Conservation (phyloP, 2,329 filamentous ascomycete genomes). For the Conoideocrella luteorostrata region DNA sequence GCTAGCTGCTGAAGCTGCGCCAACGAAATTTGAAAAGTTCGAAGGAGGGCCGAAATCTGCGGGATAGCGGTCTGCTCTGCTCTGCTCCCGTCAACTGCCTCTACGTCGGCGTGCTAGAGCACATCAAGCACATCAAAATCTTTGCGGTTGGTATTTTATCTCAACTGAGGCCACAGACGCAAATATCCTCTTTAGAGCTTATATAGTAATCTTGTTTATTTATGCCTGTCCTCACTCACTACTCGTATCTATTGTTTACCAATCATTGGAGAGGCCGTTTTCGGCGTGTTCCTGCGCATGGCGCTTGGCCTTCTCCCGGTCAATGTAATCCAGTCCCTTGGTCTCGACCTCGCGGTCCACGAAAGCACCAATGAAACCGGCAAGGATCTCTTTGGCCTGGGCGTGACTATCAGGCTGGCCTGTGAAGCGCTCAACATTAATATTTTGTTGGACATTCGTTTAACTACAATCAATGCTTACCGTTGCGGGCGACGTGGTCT, state of each 20-base stretch:
- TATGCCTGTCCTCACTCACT: too few relatives aligned
- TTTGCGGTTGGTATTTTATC: too few relatives aligned
- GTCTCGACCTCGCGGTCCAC: constrained; percentile 27
- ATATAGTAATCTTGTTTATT: too few relatives aligned
- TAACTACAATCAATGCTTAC: constrained; percentile 8
- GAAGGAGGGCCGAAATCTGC: too few relatives aligned
- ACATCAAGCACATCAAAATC: too few relatives aligned
- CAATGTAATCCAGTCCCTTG: constrained; percentile 21
- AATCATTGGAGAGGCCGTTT: constrained; percentile 16
- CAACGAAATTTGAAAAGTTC: too few relatives aligned
- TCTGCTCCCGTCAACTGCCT: too few relatives aligned
- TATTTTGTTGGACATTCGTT: not conserved
- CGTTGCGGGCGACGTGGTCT: constrained; percentile 20
- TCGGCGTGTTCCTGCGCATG: constrained; percentile 20
- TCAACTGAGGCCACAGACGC: too few relatives aligned
- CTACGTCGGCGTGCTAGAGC: too few relatives aligned
- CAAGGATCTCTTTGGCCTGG: constrained; percentile 23
- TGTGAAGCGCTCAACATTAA: constrained; percentile 1
- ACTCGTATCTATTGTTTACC: constrained; percentile 8
- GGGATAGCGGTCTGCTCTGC: too few relatives aligned
- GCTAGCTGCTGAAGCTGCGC: too few relatives aligned
- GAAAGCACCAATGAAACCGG: constrained; percentile 22
- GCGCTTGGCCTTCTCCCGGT: constrained; percentile 22
- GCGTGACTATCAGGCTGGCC: constrained; percentile 22
- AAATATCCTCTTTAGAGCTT: too few relatives aligned